Percentiles rank a stretch among this genome's conserved stretches.
These are phyloP conservation scores for Alternaria triticimaculans DNA, from an alignment of 2,329 filamentous ascomycete genomes.

Conservation along the genomic window DNA sequence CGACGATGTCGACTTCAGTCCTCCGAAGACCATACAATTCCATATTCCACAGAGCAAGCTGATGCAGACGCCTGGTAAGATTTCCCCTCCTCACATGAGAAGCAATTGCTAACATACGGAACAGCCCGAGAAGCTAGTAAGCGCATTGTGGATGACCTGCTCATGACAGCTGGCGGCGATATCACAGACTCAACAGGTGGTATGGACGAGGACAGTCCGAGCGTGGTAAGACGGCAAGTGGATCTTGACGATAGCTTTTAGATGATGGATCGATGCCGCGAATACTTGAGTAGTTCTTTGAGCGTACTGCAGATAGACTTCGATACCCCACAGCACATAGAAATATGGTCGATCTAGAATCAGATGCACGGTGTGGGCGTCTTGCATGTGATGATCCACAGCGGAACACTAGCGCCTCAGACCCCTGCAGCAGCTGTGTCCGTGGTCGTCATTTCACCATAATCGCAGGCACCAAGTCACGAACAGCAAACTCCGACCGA, in stretches of 20 bases:
- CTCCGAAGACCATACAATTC: slow-evolving; percentile 92
- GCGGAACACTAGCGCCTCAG: slow-evolving; percentile 21
- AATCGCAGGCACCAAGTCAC: slow-evolving; percentile 18
- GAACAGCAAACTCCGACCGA: slow-evolving; percentile 15
- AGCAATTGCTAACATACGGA: slow-evolving; percentile 3
- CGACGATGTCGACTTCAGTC: slow-evolving; percentile 69
- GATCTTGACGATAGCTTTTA: slow-evolving; percentile 59
- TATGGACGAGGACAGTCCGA: slow-evolving; percentile 56
- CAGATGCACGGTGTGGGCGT: slow-evolving; percentile 5
- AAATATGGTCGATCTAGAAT: neutral
- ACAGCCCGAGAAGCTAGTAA: slow-evolving; percentile 79
- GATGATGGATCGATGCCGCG: neutral
- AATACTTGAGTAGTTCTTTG: neutral
- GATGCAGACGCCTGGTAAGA: slow-evolving; percentile 77
- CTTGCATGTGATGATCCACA: slow-evolving; percentile 14
- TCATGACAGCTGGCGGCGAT: slow-evolving; percentile 74
- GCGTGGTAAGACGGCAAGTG: slow-evolving; percentile 53
- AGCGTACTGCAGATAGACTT: neutral
- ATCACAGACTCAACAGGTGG: slow-evolving; percentile 55
- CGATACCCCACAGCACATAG: slow-evolving; percentile 14
- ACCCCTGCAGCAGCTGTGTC: slow-evolving; percentile 23
- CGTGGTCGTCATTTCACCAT: slow-evolving; percentile 33
- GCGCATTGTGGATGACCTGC: slow-evolving; percentile 80
- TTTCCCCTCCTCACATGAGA: rapidly evolving
- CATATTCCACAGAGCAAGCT: slow-evolving; percentile 77